Percentiles rank a stretch among this genome's conserved stretches.
These are phyloP conservation scores for Hippophae gyantsensis DNA, from an alignment of 306 rosid species.

Conservation along the genomic window DNA sequence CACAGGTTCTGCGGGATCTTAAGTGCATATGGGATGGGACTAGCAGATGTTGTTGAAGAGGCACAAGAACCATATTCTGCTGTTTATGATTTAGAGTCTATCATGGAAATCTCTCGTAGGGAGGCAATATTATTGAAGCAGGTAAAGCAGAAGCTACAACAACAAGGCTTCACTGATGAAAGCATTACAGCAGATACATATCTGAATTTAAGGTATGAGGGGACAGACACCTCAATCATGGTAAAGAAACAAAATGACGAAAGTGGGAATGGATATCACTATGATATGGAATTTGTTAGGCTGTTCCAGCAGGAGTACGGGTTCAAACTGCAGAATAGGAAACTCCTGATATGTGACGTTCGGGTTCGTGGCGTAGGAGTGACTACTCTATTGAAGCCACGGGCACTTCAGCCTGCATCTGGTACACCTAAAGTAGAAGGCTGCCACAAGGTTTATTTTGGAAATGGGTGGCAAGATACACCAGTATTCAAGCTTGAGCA, in stretches of 20 bases:
- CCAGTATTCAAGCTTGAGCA: conserved; percentile 82
- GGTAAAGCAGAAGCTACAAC: conserved; percentile 59
- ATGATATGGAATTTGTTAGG: conserved; percentile 55
- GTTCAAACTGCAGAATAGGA: conserved; percentile 65
- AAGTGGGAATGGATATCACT: conserved; percentile 38
- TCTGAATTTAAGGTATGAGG: conserved; percentile 87
- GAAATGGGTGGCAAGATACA: conserved; percentile 68
- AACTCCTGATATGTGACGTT: conserved; percentile 63
- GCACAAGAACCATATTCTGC: conserved; percentile 83
- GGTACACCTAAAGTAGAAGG: conserved; percentile 57
- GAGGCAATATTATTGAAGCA: conserved; percentile 50
- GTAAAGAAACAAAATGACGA: conserved; percentile 42
- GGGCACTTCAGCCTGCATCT: conserved; percentile 32
- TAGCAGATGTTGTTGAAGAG: conserved; percentile 97
- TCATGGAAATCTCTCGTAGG: conserved; percentile 47
- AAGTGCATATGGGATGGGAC: conserved; percentile 97
- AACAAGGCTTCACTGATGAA: conserved; percentile 70
- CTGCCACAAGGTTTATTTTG: conserved; percentile 69
- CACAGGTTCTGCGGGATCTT: conserved; percentile 88
- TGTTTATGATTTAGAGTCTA: conserved; percentile 51
- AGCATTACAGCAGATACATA: conserved; percentile 56
- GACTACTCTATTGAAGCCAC: conserved; percentile 77
- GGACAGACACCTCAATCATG: conserved; percentile 91
- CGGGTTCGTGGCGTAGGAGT: conserved; percentile 82
- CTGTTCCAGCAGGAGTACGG: conserved; percentile 86